Base-by-base conservation (phyloP, 75 land plant species). In the Selaginella tamariscina region DNA sequence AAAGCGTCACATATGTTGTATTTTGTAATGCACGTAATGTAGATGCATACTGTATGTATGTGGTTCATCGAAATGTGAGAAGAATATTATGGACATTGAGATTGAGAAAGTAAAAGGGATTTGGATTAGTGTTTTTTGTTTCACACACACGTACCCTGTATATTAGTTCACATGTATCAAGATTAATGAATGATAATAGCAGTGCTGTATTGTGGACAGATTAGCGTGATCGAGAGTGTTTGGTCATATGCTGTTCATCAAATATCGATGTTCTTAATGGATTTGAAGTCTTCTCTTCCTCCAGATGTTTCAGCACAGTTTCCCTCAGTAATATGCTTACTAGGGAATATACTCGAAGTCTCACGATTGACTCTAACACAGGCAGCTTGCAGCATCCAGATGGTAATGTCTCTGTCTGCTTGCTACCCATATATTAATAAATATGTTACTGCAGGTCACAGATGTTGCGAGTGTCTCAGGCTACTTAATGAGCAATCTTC, bases 271-370 rank as follows among this genome's bases (percentile, higher is more conserved):
- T 80, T 32, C 70, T 73, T 86, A 69, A 75, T 74, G 24, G 78
- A 77, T 68, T 73, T 80, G 54, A 23, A 68, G 2, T 57, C 64
- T 75, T 56, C 73, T 54, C 75, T 93, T 22, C 98, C 89, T 21
- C 54, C 65, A 74, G 84, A 82, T 71, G 65, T 66, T 27, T 69
- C 85, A 33, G 54, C 49, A 22, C 83, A 75, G n/a, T 79, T 75
- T 80, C 94, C 98, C 29, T 76, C 88, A 28, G 71, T 72, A 79
- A 87, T 86, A 5, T 93, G 90, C 70, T 60, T 93, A 65, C 88
- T 93, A 67, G 98, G 88, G n/a, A 93, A 93, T 71, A 33, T 85
- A 1, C 29, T 88, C 33, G 98, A 93, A 78, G 65, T 57, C 55
- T 83, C 94, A 32, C 72, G 67, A 21, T 54, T 65, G 57, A 79